Percentiles rank a stretch among this genome's conserved stretches.
These are phyloP conservation scores for Hymenoscyphus linearis DNA, from an alignment of 2,329 filamentous ascomycete species.

Conservation along the genomic window DNA sequence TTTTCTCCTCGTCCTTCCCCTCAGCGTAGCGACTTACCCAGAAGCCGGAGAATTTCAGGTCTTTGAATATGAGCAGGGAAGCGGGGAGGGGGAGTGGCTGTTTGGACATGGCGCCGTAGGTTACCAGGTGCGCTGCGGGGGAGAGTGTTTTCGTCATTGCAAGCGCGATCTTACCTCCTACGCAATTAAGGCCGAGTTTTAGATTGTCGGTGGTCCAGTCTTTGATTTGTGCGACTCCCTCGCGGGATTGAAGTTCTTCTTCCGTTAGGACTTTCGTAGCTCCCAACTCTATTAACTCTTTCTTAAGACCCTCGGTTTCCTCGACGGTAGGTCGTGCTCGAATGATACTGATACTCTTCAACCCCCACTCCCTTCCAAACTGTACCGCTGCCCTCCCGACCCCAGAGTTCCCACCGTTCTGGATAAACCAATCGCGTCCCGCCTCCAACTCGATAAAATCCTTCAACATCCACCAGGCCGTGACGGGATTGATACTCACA, in stretches of 20 bases:
- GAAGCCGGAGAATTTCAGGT: slow-evolving; percentile 84
- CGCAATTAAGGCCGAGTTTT: slow-evolving; percentile 82
- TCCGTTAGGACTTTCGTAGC: slow-evolving; percentile 46
- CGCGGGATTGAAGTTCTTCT: slow-evolving; percentile 39
- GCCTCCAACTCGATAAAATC: slow-evolving; percentile 58
- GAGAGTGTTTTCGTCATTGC: slow-evolving; percentile 70
- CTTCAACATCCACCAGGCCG: slow-evolving; percentile 86
- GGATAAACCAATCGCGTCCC: slow-evolving; percentile 87
- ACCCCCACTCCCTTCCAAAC: slow-evolving; percentile 77
- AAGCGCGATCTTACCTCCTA: slow-evolving; percentile 80
- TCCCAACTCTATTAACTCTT: slow-evolving; percentile 55
- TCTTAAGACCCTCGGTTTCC: slow-evolving; percentile 59
- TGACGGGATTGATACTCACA: slow-evolving; percentile 87
- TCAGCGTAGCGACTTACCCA: slow-evolving; percentile 93
- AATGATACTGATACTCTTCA: slow-evolving; percentile 86
- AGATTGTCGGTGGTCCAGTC: slow-evolving; percentile 64
- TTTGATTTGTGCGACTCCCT: slow-evolving; percentile 45
- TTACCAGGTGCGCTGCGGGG: slow-evolving; percentile 70
- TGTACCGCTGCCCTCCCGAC: slow-evolving; percentile 91
- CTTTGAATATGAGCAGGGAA: slow-evolving; percentile 86
- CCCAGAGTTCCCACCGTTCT: slow-evolving; percentile 93
- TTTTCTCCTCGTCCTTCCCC: slow-evolving; percentile 65
- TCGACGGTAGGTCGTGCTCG: slow-evolving; percentile 61
- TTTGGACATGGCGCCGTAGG: slow-evolving; percentile 92
- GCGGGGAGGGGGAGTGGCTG: slow-evolving; percentile 79